Base-by-base conservation (phyloP, 306 rosid species). In the Citrullus mucosospermus region DNA sequence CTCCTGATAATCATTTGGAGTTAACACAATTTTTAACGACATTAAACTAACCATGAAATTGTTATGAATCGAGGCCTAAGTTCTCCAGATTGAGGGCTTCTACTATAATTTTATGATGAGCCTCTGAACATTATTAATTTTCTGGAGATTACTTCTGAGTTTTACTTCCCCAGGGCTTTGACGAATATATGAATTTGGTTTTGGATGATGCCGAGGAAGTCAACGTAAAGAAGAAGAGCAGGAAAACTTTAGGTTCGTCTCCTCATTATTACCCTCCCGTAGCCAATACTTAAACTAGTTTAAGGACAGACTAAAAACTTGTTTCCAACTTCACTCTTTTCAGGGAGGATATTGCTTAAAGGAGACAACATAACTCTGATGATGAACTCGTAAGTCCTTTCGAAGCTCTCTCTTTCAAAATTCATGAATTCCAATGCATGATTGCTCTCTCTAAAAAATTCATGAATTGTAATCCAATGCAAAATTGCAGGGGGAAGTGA, bases 361-460 rank as follows among this genome's bases (percentile, higher is more conserved):
- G 97, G 97, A 76, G 97, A 93, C 83, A 93, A 89, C 86, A 93
- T 93, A 58, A 93, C 97, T 73, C 80, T 93, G 56, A 93, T 92
- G 97, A 90, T 90, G 97, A 90, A 87, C 80, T 78, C 93, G 97
- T 90, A 86, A 88, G 93, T 87, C 17, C 32, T 67, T 11, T 20
- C 1, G 53, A 67, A 67, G 17, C 53, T n/a, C 16, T 58, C 16
- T 58, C 55, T 20, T 20, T 68, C 36, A n/a, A 58, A 48, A 58
- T 58, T 57, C 32, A 58, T 58, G 15, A 58, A 22, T 58, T 9
- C 63, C 13, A 9, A 9, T 2, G 51, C 51, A 41, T 68, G n/a
- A 4, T 20, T 68, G 38, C 22, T 59, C 41, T 53, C 5, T 51
- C 44, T 67, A 18, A 4, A 17, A 67, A 67, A n/a, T 67, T 39